Evolutionary conservation across 2,329 filamentous ascomycete genomes (phyloP), one percentile per base, ranked within the genome.

Genomic region (Colletotrichum somersetense): DNA sequence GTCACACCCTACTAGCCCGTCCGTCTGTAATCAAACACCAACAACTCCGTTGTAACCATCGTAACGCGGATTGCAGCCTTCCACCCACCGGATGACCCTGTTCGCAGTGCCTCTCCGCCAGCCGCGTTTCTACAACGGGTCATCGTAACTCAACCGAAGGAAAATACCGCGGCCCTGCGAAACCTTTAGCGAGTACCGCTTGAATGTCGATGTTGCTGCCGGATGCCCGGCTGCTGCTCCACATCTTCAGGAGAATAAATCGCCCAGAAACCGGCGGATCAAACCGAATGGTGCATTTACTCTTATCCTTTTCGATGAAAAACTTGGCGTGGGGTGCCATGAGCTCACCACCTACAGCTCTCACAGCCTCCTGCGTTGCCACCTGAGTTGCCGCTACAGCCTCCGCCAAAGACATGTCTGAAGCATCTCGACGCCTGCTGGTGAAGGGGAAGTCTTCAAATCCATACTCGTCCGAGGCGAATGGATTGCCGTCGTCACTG

Each of bases 181-280:
- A 98, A 0, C 96, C 96, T 77, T 93, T 91, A 1, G 91, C 93
- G 70, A 95, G 88, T 33, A 98, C 91, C 57, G 92, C 94, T 80
- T 97, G 93, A 50, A 98, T 94, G 78, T 97, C 95, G 74, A 98
- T 97, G 77, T 97, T 97, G 71, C 85, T 85, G 6, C 79, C 77
- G 5, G 89, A 86, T 59, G 91, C 89, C 35, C 90, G 88, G 71
- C 89, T 89, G 2, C 93, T 92, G 77, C 91, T 95, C 93, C 94
- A 98, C 80, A 98, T 89, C 85, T 98, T 98, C 74, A 98, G 85
- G 53, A 98, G 82, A 64, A 98, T 92, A 79, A 93, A 97, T 68
- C 93, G 89, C 6, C 93, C 93, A 14, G 93, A 94, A 72, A 96
- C 89, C 0, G 93, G 92, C 68, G 94, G 93, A 76, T 95, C 90